Percentiles rank a stretch among this genome's conserved stretches.
These are phyloP conservation scores for Wallacemonas sp. DNA, from an alignment of 208 protist genomes.

Conservation along the genomic window DNA sequence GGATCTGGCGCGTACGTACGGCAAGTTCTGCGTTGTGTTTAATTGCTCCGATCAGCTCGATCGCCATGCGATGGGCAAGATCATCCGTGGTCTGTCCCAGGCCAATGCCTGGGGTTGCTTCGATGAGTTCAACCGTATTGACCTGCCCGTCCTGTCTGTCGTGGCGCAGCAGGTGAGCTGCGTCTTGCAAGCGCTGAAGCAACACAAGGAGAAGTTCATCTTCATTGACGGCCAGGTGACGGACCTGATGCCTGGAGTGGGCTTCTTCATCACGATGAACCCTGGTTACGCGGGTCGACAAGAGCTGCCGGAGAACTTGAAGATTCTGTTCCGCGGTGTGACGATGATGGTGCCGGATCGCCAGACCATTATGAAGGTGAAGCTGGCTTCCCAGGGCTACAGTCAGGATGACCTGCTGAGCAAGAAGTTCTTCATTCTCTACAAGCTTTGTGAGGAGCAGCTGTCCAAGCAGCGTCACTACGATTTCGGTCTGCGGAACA, in stretches of 20 bases:
- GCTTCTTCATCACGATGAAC: conserved; percentile 99
- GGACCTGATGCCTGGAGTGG: conserved; percentile 90
- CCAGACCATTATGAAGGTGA: conserved; percentile 97
- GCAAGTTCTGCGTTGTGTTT: conserved; percentile 95
- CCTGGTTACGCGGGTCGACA: conserved; percentile 98
- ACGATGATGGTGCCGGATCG: conserved; percentile 99
- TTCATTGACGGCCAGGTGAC: conserved; percentile 94
- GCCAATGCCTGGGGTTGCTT: conserved; percentile 94
- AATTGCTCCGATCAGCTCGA: conserved; percentile 96
- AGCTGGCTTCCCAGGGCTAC: conserved; percentile 93
- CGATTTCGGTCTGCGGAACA: conserved; percentile 98
- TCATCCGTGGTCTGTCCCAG: conserved; percentile 94
- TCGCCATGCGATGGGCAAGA: conserved; percentile 94
- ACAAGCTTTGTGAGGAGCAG: conserved; percentile 97
- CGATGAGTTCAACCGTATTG: conserved; percentile 96
- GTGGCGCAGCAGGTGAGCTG: conserved; percentile 94
- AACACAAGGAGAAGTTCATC: conserved; percentile 92
- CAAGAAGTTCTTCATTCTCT: conserved; percentile 95
- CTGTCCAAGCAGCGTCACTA: conserved; percentile 98
- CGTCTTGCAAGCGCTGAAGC: conserved; percentile 91
- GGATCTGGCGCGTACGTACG: conserved; percentile 93
- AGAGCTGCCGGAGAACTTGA: conserved; percentile 98
- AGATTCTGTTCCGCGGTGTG: conserved; percentile 97
- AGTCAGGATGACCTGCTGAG: conserved; percentile 92
- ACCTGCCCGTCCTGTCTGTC: conserved; percentile 94